Percentiles rank a stretch among this genome's conserved stretches.
These are phyloP conservation scores for Olyra latifolia DNA, from an alignment of 176 grass and related monocot genomes.

Conservation along the genomic window DNA sequence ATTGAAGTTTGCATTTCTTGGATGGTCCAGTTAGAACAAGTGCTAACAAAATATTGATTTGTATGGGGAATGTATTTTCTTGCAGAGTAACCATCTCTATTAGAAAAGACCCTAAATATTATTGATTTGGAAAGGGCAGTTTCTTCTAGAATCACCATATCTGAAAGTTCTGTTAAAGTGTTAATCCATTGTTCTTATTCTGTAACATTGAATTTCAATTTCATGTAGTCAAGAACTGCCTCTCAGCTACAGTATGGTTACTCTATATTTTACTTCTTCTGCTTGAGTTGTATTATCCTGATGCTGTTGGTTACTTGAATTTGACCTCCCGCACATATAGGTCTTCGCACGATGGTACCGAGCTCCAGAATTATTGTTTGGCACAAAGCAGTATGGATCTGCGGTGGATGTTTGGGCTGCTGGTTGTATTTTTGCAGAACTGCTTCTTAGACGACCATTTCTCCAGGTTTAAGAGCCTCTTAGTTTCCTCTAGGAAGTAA, in stretches of 20 bases:
- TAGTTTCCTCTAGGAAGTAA: constrained; percentile 21
- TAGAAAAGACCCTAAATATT: constrained; percentile 10
- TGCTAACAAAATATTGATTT: neutral
- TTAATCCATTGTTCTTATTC: constrained; percentile 15
- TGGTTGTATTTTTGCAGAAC: constrained; percentile 97
- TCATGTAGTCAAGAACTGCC: constrained; percentile 7
- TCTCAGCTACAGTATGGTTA: neutral
- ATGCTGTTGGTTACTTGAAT: neutral
- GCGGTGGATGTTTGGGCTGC: constrained; percentile 95
- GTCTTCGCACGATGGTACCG: constrained; percentile 99
- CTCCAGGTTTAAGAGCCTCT: constrained; percentile 58
- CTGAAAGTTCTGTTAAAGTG: constrained; percentile 27
- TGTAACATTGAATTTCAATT: constrained; percentile 13
- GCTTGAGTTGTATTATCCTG: constrained; percentile 5
- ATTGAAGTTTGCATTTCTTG: neutral
- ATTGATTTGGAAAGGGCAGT: neutral
- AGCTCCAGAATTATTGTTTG: constrained; percentile 96
- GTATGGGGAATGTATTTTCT: neutral
- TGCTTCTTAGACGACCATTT: constrained; percentile 86
- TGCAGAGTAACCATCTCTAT: constrained; percentile 1
- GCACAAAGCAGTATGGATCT: constrained; percentile 95
- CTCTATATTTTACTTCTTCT: constrained; percentile 6
- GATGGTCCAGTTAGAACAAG: neutral
- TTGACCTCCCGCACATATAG: constrained; percentile 45
- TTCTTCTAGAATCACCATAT: neutral